Base-by-base conservation (phyloP, 2,329 filamentous ascomycete genomes). In the Penicillium janthinellum region DNA sequence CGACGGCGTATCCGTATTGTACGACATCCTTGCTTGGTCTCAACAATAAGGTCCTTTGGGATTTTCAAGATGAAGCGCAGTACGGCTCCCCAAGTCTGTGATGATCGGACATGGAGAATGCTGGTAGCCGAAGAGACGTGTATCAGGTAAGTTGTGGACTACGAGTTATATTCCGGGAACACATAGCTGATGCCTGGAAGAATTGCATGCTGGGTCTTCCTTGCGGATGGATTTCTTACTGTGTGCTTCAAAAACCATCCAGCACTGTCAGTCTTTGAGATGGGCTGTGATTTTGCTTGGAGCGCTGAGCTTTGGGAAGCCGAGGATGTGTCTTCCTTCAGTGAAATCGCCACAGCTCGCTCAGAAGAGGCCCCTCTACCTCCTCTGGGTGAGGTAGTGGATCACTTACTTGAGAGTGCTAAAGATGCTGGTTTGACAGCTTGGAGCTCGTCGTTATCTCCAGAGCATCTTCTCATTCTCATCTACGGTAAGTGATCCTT, bases 191-290 rank as follows among this genome's bases (percentile, higher is more conserved):
- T 15, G 4, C 6, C 4, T 8, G 28, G 20, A 20, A 65, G 60
- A 54, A 65, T 73, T 22, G 67, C 71, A 4, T 73, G 65, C 39
- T 73, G 71, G 71, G 66, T 63, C 3, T 73, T 73, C n/a, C 66
- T 73, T 15, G 70, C 71, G 0, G 71, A 73, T 35, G 71, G 70
- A 7, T 73, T 73, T 12, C 65, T 73, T 15, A 73, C 70, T 1
- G 70, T 73, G 6, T 73, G 71, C 49, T 73, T 73, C 57, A 73
- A 72, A 5, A 73, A 71, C 17, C 66, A 72, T 35, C 71, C 71
- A 3, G 63, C 66, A 17, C 41, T 73, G 25, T 71, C 70, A 1
- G 66, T 70, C 0, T 73, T 73, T 34, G 71, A 73, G 45, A 69
- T 73, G 67, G 63, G 72, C 31, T 73, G 71, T 37, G 60, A 70